Evolutionary conservation across 2,329 filamentous ascomycete genomes (phyloP).

Genomic region (Paraconiothyrium sp.): DNA sequence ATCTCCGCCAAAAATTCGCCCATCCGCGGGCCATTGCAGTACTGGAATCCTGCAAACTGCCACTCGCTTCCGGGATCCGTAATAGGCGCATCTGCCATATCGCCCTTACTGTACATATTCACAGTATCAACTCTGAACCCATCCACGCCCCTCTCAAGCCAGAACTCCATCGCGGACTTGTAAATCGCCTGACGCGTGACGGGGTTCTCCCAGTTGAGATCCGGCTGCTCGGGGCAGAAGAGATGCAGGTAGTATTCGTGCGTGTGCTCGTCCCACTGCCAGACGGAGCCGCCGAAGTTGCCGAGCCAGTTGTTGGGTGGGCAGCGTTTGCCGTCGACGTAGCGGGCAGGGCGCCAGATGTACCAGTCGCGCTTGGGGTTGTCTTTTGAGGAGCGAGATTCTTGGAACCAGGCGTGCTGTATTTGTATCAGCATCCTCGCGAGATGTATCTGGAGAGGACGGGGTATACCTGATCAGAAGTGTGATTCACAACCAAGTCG

Average conservation of each 20-base stretch:
- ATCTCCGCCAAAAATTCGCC: constrained; percentile 75
- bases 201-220: constrained; percentile 84
- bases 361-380: constrained; percentile 66
- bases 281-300: constrained; percentile 69
- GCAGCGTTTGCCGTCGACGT: constrained; percentile 66
- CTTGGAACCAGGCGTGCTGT: constrained; percentile 66
- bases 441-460: not conserved
- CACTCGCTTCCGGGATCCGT: constrained; percentile 43
- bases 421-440: constrained; percentile 6
- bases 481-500: constrained; percentile 55
- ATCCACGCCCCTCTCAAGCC: constrained; percentile 75
- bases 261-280: constrained; percentile 77
- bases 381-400: constrained; percentile 61
- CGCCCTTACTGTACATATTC: constrained; percentile 50
- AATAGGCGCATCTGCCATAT: constrained; percentile 45
- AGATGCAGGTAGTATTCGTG: constrained; percentile 79
- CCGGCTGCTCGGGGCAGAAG: constrained; percentile 79
- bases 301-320: constrained; percentile 80
- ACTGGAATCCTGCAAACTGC: constrained; percentile 58
- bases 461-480: constrained; percentile 40
- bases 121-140: constrained; percentile 54
- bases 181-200: constrained; percentile 75
- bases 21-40: constrained; percentile 74
- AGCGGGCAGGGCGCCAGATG: constrained; percentile 61
- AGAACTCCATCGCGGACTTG: constrained; percentile 75